phyloP scores from a whole-genome alignment of 306 rosid species.

The Castanea mollissima region DNA sequence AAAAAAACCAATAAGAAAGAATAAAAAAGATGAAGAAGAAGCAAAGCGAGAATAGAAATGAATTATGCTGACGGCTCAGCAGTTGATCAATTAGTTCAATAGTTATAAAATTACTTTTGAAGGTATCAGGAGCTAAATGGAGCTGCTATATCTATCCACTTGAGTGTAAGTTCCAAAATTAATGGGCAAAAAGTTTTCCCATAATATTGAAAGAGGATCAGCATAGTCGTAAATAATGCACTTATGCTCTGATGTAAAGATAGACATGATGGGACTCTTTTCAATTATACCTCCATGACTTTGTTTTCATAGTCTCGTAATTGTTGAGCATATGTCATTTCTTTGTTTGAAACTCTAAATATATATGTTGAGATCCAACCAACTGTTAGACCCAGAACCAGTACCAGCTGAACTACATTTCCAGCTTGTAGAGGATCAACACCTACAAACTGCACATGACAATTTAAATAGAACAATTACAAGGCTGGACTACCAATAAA shows the following conservation, averaged over 20 bases:
- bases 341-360: slow-evolving; percentile 95
- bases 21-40: no score
- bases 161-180: neutral
- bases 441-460: slow-evolving; percentile 63
- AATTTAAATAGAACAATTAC: slow-evolving; percentile 19
- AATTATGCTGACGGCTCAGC: neutral
- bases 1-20: neutral
- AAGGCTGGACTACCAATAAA: neutral
- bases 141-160: neutral
- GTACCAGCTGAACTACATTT: slow-evolving; percentile 88
- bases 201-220: neutral
- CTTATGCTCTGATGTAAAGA: neutral
- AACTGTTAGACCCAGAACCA: slow-evolving; percentile 87
- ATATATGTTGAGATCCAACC: slow-evolving; percentile 95
- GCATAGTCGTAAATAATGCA: neutral
- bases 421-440: slow-evolving; percentile 93
- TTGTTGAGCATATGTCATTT: slow-evolving; percentile 97
- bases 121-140: neutral
- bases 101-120: neutral
- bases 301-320: slow-evolving; percentile 83
- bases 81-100: neutral
- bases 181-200: neutral
- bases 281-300: slow-evolving; percentile 82
- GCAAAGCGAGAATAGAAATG: neutral
- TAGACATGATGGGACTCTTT: neutral